Base-by-base conservation (phyloP, 1,139 yeast genomes). In the Pichia sp. region DNA sequence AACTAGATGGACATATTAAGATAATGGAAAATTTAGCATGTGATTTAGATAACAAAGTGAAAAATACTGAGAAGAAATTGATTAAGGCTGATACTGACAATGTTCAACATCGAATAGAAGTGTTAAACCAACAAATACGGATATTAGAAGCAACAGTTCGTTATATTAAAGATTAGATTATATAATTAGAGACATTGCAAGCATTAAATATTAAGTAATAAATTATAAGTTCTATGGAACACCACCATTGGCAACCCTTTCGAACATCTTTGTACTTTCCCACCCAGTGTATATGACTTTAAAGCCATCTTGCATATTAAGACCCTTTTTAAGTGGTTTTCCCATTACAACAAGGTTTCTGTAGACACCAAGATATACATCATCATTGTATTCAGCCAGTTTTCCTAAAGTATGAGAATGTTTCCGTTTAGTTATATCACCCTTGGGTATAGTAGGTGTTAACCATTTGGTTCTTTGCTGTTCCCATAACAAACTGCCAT, bases 241-340 rank as follows among this genome's bases (percentile, higher is more conserved):
- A 40, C 78, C 78, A 45, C 78, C 78, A 41, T 61, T 64, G 6
- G 76, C 76, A 8, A 79, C 79, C 37, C 76, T 57, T 44, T 80
- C 87, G 82, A 86, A 82, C 55, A 73, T 74, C 48, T 74, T 80
- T 24, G 75, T 76, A 45, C 76, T 77, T 22, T 70, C 67, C 94
- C 94, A 84, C 7, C 90, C 92, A 6, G 78, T 73, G 55, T 82
- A 75, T 32, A 83, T 73, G 16, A 83, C 73, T 47, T 70, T 71
- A 45, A 82, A 57, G 38, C 80, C 73, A 57, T 83, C 90, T 47
- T 64, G 64, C 52, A 83, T 67, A 58, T 81, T 82, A 60, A 84
- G 65, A 30, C 80, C 76, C 55, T 68, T 74, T 52, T 73, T 77
- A 54, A 84, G 67, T 2, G 71, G 67, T 54, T 73, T 74, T 32